phyloP scores from a whole-genome alignment of 2,329 filamentous ascomycete species.

The Fusarium guadeloupense region DNA sequence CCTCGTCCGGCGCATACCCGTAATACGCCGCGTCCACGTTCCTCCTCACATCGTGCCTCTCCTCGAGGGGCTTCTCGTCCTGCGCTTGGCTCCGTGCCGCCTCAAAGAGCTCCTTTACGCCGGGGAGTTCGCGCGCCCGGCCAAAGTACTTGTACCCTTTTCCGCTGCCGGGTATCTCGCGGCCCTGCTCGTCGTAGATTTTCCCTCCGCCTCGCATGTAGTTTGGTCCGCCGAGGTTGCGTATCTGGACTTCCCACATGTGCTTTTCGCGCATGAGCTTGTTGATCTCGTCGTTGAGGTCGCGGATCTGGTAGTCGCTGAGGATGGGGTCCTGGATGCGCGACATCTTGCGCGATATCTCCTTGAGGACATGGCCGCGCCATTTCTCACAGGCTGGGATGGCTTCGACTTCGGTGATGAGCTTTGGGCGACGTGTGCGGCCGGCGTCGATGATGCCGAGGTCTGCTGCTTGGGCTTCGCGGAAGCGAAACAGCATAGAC shows the following conservation, averaged over 20 bases:
- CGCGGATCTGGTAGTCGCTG: constrained; percentile 96
- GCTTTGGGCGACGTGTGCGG: constrained; percentile 87
- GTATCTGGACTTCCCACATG: constrained; percentile 98
- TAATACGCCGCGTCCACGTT: constrained; percentile 95
- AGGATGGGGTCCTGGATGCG: constrained; percentile 91
- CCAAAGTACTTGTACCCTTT: constrained; percentile 97
- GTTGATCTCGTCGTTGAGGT: constrained; percentile 99
- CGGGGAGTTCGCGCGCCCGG: constrained; percentile 85
- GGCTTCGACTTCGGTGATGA: constrained; percentile 84
- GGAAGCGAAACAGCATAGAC: constrained; percentile 99
- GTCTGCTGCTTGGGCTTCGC: constrained; percentile 94
- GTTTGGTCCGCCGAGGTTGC: constrained; percentile 94
- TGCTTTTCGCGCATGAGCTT: constrained; percentile 99
- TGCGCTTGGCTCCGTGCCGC: constrained; percentile 69
- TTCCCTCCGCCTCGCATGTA: constrained; percentile 83
- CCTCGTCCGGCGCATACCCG: constrained; percentile 91
- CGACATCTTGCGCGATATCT: constrained; percentile 95
- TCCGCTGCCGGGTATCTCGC: constrained; percentile 77
- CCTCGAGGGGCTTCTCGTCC: constrained; percentile 72
- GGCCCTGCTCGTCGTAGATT: constrained; percentile 77
- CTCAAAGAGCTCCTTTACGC: constrained; percentile 96
- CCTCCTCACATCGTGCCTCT: constrained; percentile 73
- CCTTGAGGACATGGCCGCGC: constrained; percentile 96
- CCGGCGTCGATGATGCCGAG: constrained; percentile 95
- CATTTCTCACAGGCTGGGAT: constrained; percentile 95